Base-by-base conservation (phyloP, 257 asterid genomes). In the Craterostigma plantagineum region DNA sequence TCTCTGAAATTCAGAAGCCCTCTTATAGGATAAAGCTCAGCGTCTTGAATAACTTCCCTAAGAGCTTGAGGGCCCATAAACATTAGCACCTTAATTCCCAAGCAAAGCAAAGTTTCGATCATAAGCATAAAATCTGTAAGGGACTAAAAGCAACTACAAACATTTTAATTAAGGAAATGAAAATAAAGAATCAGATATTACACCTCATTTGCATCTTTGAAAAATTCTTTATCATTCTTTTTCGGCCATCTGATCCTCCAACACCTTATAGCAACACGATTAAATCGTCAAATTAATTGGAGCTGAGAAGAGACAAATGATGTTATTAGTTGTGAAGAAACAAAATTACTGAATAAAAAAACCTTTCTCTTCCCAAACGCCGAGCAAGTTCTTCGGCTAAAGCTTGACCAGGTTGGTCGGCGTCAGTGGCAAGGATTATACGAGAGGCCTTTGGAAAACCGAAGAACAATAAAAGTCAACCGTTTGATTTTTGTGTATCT, bases 191-290 rank as follows among this genome's bases (percentile, higher is more conserved):
- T 39, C 38, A 39, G 48, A 46, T 45, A 48, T 9, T 55, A 46
- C 23, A 86, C 98, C 93, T 87, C 98, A 63, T 87, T 87, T 59
- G 98, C 95, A 72, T 87, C 98, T 75, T 87, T 87, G 55, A 64
- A 79, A 52, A 37, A 45, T 52, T 75, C 77, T 30, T 38, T 42
- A 16, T 70, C 73, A 46, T 64, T 71, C 71, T 75, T 87, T 52
- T 75, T 77, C 3, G 98, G 98, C 95, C 98, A 87, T 68, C 60
- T 75, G 44, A 87, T 76, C 53, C 95, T 72, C 98, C 95, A 87
- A 65, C 98, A 87, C 84, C 98, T 87, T n/a, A 71, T 49, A 55
- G 42, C 49, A 63, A 12, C 61, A 60, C 49, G 7, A 60, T 38
- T 48, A 12, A 46, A 44, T 38, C 36, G 52, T 14, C 34, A 23